Evolutionary conservation across 2,329 filamentous ascomycete genomes (phyloP).

Genomic region (Venturia pyrina): DNA sequence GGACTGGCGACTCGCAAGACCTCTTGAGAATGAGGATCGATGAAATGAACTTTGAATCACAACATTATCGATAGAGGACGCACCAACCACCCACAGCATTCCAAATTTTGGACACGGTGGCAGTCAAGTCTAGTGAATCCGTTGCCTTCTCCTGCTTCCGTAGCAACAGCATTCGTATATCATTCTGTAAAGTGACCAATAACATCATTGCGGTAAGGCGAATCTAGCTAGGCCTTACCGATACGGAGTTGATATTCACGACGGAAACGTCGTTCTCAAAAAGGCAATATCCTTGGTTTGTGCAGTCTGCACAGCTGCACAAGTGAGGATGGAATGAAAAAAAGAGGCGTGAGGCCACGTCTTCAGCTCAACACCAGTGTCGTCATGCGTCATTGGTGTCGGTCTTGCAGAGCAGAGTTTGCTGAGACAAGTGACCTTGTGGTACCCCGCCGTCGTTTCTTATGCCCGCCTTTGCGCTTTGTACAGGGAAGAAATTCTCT

Average conservation of each 20-base stretch:
- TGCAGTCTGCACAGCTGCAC: not conserved
- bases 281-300: not conserved
- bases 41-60: not conserved
- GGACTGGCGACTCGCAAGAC: not conserved
- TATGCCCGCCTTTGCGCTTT: not conserved
- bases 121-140: not conserved
- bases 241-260: not conserved
- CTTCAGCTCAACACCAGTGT: not conserved
- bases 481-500: constrained; percentile 1
- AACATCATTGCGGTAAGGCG: not conserved
- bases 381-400: not conserved
- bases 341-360: not conserved
- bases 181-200: not conserved
- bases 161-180: not conserved
- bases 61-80: not conserved
- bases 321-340: not conserved
- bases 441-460: not conserved
- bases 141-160: not conserved
- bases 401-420: not conserved
- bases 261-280: not conserved
- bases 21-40: not conserved
- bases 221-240: not conserved
- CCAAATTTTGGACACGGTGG: not conserved
- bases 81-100: not conserved
- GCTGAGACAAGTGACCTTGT: not conserved